Evolutionary conservation across 164 flowering plant species (phyloP).

Genomic region (Vitis labrusca): DNA sequence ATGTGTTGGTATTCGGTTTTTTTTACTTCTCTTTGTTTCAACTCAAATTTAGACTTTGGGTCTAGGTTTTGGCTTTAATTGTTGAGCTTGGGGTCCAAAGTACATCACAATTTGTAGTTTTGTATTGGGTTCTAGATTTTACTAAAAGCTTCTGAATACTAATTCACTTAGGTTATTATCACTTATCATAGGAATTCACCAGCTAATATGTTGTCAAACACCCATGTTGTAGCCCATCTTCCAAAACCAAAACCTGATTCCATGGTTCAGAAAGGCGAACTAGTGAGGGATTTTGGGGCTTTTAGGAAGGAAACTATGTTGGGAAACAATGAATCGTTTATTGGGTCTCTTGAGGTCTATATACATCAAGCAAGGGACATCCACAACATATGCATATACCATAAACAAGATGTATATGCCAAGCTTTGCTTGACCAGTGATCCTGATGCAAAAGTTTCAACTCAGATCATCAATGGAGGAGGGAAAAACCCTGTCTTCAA

Average conservation of each 20-base stretch:
- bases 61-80: background rate
- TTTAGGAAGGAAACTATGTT: background rate
- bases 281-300: background rate
- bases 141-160: background rate
- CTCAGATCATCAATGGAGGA: conserved; percentile 84
- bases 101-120: background rate
- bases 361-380: conserved; percentile 91
- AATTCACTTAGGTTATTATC: background rate
- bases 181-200: too few relatives aligned
- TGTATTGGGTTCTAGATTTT: background rate
- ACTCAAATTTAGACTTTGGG: background rate
- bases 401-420: conserved; percentile 98
- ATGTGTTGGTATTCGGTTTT: too few relatives aligned
- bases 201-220: background rate
- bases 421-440: conserved; percentile 78
- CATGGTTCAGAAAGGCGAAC: background rate
- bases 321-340: conserved; percentile 20
- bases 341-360: conserved; percentile 75
- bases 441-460: conserved; percentile 67
- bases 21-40: too few relatives aligned
- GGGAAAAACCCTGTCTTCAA: conserved; percentile 89
- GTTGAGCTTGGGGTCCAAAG: background rate
- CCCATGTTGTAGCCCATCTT: background rate
- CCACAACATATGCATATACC: conserved; percentile 97
- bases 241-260: background rate